Base-by-base conservation (phyloP, 2,329 filamentous ascomycete species). In the Diaporthe caulivora region DNA sequence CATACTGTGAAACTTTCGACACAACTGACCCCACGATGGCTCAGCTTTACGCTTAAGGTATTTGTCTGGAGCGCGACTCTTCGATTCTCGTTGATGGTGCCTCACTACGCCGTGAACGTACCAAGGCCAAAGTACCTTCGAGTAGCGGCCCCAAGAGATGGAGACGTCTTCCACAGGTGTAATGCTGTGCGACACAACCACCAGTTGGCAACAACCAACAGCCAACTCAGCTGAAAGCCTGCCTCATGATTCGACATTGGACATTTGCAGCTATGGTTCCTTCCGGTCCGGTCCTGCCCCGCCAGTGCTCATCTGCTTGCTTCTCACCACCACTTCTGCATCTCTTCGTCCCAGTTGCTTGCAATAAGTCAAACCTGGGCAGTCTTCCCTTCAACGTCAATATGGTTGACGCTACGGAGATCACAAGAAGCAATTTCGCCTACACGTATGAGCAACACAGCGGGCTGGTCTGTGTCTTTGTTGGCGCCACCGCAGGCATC, bases 401-500 rank as follows among this genome's bases (percentile, higher is more conserved):
- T 9, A 71, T 62, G 69, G 55, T 64, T 21, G 31, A 34, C 13
- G 11, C 34, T 62, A 42, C 29, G 9, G n/a, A 2, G 24, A 11
- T 62, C 8, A 6, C 21, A 9, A 24, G 62, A 26, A 53, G 18
- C 29, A 71, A 62, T 13, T 11, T 13, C 18, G 26, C 53, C 10
- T 72, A 42, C 37, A 26, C 58, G 13, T n/a, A 24, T 1, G 24
- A 67, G 34, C 47, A 65, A 37, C 70, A 68, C 21, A 24, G 31
- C 31, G 24, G 37, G 31, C 49, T 54, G 7, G 47, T 72, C 11
- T 72, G 70, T 54, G 58, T 68, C 17, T 72, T 67, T 18, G 60
- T 18, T 8, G 47, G 58, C 13, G 70, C 26, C 15, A 72, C 58
- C 44, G 47, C 40, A 6, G 70, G 58, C 21, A 80, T 82, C 64